Evolutionary conservation across 768 basidiomycete species (phyloP).

Genomic region (Trametes gibbosa): DNA sequence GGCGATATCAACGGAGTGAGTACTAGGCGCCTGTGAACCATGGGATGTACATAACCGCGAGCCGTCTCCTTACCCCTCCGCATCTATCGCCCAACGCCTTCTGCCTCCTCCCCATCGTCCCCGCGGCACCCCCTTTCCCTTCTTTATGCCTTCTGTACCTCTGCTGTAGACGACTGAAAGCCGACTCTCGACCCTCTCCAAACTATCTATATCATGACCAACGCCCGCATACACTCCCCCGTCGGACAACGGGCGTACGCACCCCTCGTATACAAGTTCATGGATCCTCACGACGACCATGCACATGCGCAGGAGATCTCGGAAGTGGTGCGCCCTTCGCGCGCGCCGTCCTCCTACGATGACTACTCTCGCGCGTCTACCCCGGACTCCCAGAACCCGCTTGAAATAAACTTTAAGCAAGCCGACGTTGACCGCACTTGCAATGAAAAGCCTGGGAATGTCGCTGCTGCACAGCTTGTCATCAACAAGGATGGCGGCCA

Average conservation of each 20-base stretch:
- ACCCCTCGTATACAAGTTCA: background rate
- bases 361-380: slow-evolving; percentile 22
- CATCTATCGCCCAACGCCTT: too few species aligned
- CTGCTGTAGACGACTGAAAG: background rate
- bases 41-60: too few species aligned
- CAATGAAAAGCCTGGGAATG: slow-evolving; percentile 15
- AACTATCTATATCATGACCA: background rate
- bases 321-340: background rate
- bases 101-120: background rate
- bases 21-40: too few species aligned
- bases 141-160: background rate
- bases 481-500: background rate
- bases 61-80: too few species aligned
- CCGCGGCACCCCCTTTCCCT: background rate
- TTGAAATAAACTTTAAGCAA: slow-evolving; percentile 8
- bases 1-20: too few species aligned
- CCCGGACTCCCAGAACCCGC: slow-evolving; percentile 11
- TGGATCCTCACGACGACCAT: background rate
- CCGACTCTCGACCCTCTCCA: background rate
- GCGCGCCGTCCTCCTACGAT: background rate
- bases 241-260: background rate
- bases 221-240: background rate
- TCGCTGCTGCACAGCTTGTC: background rate
- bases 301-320: background rate
- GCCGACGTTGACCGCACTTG: slow-evolving; percentile 2